Evolutionary conservation across 208 protist species (phyloP), one percentile per base, ranked within the genome.

Genomic region (Novymonas esmeraldas): DNA sequence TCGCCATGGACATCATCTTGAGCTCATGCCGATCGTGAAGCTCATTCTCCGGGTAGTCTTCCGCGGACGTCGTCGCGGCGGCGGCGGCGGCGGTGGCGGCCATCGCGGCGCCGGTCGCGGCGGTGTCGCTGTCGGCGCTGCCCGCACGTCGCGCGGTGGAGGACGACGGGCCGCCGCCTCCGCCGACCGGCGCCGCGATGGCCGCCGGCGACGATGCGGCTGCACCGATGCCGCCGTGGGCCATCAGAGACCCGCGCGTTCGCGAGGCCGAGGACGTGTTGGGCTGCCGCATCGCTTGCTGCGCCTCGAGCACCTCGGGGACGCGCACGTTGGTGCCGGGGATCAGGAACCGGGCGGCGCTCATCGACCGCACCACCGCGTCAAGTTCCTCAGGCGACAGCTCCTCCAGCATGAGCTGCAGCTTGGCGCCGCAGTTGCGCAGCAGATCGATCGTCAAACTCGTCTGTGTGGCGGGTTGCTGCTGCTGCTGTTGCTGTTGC

Each of bases 1-100:
- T 86, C 10, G 86, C 91, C n/a, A 88, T 64, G 28, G 89, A 83
- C 85, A 97, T 93, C 80, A 93, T 85, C 75, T 97, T 97, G 48
- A 97, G 73, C 61, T 94, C 87, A 20, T 90, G 69, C 18, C 92
- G 80, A 64, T 93, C 85, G 46, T 90, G 87, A 44, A 94, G 87
- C 38, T 97, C 92, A 61, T 93, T 93, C 33, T 96, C 90, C 28
- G 87, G 89, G 72, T 89, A 94, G 63, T 94, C 85, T 28, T 93
- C 86, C 38, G 73, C 22, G 2, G 29, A 24, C 14, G 41, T 34
- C 22, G 50, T 41, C 20, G 31, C 72, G 11, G 38, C 48, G 18
- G 22, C 28, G 9, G 10, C 28, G 9, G 44, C 39, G 0, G 66
- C 33, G 11, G 56, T n/a, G 0, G 24, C 52, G 49, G 60, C 24